phyloP scores from a whole-genome alignment of 2,329 filamentous ascomycete genomes.

The Metarhizium rileyi region DNA sequence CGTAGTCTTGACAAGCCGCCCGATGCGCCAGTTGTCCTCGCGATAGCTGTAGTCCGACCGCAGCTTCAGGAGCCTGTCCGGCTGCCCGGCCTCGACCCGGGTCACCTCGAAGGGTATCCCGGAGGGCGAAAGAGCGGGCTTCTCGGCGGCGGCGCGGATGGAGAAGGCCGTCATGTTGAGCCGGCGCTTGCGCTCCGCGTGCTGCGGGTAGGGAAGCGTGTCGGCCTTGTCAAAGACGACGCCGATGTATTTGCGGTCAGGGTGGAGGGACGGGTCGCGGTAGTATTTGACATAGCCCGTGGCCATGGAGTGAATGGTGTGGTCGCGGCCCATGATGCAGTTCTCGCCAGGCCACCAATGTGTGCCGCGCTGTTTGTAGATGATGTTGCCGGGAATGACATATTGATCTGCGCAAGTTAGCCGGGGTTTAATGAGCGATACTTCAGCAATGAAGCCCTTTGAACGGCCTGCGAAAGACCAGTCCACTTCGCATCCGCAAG shows the following conservation, averaged over 20 bases:
- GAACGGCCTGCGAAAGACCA: too few relatives aligned
- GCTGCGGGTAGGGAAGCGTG: constrained; percentile 63
- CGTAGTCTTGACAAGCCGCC: constrained; percentile 42
- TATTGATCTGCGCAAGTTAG: constrained; percentile 57
- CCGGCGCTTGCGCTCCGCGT: constrained; percentile 63
- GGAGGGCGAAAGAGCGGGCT: constrained; percentile 35
- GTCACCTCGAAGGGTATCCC: constrained; percentile 39
- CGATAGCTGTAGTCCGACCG: constrained; percentile 47
- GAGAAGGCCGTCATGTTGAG: constrained; percentile 59
- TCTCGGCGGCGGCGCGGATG: constrained; percentile 27
- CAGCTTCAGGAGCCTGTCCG: constrained; percentile 39
- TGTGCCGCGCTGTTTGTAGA: constrained; percentile 93
- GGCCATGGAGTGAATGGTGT: constrained; percentile 83
- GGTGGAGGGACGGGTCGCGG: constrained; percentile 71
- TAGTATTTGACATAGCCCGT: constrained; percentile 96
- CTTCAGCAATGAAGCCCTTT: background rate
- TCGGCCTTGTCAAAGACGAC: constrained; percentile 79
- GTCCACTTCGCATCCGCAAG: too few relatives aligned
- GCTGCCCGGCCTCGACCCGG: constrained; percentile 30
- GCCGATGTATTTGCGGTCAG: constrained; percentile 88
- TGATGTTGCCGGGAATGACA: constrained; percentile 92
- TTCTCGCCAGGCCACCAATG: constrained; percentile 95
- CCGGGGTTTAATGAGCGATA: constrained; percentile 7
- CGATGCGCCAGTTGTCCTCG: constrained; percentile 51
- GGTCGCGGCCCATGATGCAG: constrained; percentile 87